Evolutionary conservation across 2,329 filamentous ascomycete species (phyloP), one percentile per base, ranked within the genome.

Genomic region (Epichloe bromicola): DNA sequence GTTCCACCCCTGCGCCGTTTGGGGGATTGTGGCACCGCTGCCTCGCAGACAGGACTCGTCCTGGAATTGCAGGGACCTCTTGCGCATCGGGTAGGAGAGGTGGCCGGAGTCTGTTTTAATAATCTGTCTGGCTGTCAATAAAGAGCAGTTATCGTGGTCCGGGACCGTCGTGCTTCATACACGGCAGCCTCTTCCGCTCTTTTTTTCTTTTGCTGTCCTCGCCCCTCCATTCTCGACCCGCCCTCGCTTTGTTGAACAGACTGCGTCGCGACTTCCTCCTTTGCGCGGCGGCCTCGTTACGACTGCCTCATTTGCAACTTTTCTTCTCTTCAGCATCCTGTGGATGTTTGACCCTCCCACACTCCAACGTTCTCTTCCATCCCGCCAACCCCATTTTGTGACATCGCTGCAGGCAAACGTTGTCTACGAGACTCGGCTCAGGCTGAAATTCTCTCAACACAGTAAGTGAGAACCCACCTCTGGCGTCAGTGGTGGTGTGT

Each of bases 241-340:
- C 23, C 41, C 6, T 46, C 20, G 17, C 38, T 42, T 42, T 43
- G 15, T 5, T 44, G 34, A 33, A 30, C 51, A 36, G 48, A 43
- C 40, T 51, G 52, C 20, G 49, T 54, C 49, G 52, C 49, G 52
- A 53, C 52, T 51, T 51, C 52, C 52, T 20, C 49, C 38, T 46
- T 30, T 46, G 46, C 41, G 36, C 34, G n/a, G 14, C 40, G 8
- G 15, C 15, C 39, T 41, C 38, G 4, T 51, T 47, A 41, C 47
- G 19, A 49, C 43, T 49, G 50, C 39, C 50, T 53, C 41, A 23
- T 48, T 49, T 33, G 45, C 49, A 30, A 39, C 36, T 45, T 41
- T 23, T n/a, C 26, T 34, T 43, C 46, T 37, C 30, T 49, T n/a
- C 34, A 44, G 38, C 51, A 44, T 53, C 51, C 51, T 44, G 51